A percentile compares a stretch with the other conserved stretches of the same genome.
phyloP scores from a whole-genome alignment of 495 filamentous ascomycete genomes.

The Zalerion maritima region DNA sequence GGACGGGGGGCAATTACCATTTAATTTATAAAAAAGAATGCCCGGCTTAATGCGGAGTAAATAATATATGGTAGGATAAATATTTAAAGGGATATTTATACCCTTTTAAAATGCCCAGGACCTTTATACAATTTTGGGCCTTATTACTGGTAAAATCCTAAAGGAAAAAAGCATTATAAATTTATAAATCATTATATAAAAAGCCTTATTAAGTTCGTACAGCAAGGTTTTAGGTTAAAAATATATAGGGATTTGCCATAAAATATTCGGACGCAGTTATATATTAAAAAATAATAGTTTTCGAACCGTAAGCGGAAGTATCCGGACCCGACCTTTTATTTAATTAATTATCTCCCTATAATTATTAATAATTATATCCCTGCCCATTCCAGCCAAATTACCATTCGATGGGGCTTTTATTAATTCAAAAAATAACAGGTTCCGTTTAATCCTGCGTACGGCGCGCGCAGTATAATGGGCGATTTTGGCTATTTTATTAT shows the following conservation, averaged over 20 bases:
- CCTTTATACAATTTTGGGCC: constrained; percentile 12
- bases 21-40: constrained; percentile 11
- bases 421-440: too few relatives aligned
- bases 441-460: too few relatives aligned
- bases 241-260: constrained; percentile 16
- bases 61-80: constrained; percentile 9
- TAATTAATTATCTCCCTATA: constrained; percentile 4
- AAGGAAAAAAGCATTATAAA: constrained; percentile 18
- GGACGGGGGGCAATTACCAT: constrained; percentile 5
- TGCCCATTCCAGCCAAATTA: too few relatives aligned
- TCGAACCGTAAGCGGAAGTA: constrained; percentile 13
- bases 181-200: constrained; percentile 15
- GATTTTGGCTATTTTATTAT: too few relatives aligned
- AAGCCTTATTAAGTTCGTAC: constrained; percentile 12
- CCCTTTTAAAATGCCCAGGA: constrained; percentile 14
- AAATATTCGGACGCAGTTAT: constrained; percentile 15
- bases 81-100: constrained; percentile 18
- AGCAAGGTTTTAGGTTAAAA: constrained; percentile 11
- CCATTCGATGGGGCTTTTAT: too few relatives aligned
- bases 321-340: constrained; percentile 1
- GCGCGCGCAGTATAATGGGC: too few relatives aligned
- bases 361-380: constrained; percentile 8
- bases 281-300: constrained; percentile 17
- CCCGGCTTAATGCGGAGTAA: constrained; percentile 14
- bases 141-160: constrained; percentile 20